A percentile compares a stretch with the other conserved stretches of the same genome.
These are phyloP conservation scores for Escallonia rubra DNA, from an alignment of 129 eudicot genomes.

Conservation along the genomic window DNA sequence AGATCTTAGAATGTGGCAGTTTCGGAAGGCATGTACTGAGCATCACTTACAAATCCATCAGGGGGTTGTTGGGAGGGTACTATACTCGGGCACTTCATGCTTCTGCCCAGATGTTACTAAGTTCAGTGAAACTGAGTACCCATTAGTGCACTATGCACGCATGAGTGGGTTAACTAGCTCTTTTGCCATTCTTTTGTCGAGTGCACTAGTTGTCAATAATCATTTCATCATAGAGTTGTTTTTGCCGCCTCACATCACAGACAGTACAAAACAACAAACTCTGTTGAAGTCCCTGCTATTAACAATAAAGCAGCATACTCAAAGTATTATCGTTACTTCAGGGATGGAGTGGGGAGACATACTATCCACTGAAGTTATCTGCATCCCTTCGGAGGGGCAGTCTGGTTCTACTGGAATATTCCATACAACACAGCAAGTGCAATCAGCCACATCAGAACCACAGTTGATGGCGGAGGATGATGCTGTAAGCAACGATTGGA, in stretches of 20 bases:
- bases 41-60: too few relatives aligned
- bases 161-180: background rate
- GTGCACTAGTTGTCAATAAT: background rate
- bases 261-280: background rate
- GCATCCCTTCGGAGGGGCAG: background rate
- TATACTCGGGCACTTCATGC: background rate
- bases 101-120: background rate
- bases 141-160: background rate
- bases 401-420: background rate
- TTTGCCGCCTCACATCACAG: background rate
- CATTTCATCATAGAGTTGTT: background rate
- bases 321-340: background rate
- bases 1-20: too few relatives aligned
- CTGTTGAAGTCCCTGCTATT: background rate
- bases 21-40: too few relatives aligned
- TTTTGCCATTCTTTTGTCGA: background rate
- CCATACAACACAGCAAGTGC: background rate
- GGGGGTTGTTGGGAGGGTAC: background rate
- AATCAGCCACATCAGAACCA: background rate
- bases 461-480: background rate
- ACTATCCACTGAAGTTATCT: background rate
- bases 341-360: background rate
- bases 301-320: background rate
- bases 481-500: background rate
- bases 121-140: background rate